Evolutionary conservation across 257 asterid species (phyloP), one percentile per base, ranked within the genome.

Genomic region (Solanum chmielewskii): DNA sequence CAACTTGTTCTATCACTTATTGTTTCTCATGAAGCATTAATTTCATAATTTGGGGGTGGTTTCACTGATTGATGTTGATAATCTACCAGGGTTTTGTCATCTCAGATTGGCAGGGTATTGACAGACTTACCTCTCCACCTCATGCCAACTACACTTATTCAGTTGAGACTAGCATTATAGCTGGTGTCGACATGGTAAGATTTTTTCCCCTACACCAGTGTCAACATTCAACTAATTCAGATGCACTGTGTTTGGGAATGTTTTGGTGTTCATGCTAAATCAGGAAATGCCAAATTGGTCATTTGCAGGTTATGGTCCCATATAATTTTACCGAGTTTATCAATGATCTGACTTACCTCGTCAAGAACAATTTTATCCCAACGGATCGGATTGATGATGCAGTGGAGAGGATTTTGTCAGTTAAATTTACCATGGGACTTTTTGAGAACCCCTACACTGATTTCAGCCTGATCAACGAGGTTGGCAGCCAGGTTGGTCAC

Each of bases 81-180:
- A 84, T 87, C 78, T 83, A 78, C 87, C 97, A 95, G 98, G 98
- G 99, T 44, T 95, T 95, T 89, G 98, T 96, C 84, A 93, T 96
- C 90, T 95, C 99, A 47, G 99, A 95, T 90, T 96, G 98, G 98
- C 89, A 91, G 89, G 99, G 97, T 83, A 89, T 95, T 86, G 99
- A 96, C 88, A 91, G 94, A 89, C 91, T 96, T 90, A 95, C 98
- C 49, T 85, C 95, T 83, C 98, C 99, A 16, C 91, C 94, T 37
- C 94, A 93, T 88, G 84, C 93, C 91, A 96, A 95, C 90, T 96
- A 96, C 90, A 94, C 98, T 2, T 94, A 92, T 89, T 96, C 99
- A 33, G 91, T 96, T 88, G 93, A 88, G 82, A 97, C 95, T 86
- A 85, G 98, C 87, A 91, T 96, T 91, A 88, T 89, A 74, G 96